Percentiles rank a stretch among this genome's conserved stretches.
Evolutionary conservation across 2,329 filamentous ascomycete species (phyloP).

Genomic region (Scolecobasidium constrictum): DNA sequence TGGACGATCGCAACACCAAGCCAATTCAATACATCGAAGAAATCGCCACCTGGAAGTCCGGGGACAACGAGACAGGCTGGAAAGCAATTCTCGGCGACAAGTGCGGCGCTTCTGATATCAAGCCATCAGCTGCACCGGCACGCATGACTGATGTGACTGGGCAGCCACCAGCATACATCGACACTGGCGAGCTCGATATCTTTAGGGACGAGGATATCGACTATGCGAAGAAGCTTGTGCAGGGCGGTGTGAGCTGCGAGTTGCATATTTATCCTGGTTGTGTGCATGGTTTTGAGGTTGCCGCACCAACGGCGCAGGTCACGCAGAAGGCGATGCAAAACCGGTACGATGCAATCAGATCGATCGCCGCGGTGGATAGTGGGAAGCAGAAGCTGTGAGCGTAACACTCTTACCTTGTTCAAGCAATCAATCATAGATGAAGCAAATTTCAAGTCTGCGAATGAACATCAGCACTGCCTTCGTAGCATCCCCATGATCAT

Average conservation of each 20-base stretch:
- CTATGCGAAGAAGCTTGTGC: slow-evolving; percentile 20
- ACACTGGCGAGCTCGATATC: slow-evolving; percentile 32
- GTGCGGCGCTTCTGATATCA: slow-evolving; percentile 22
- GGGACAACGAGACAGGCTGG: slow-evolving; percentile 33
- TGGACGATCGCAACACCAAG: slow-evolving; percentile 32
- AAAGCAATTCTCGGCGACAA: slow-evolving; percentile 27
- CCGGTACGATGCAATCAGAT: slow-evolving; percentile 3
- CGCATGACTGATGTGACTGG: slow-evolving; percentile 21
- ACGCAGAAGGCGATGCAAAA: slow-evolving; percentile 3
- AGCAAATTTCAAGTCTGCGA: no score
- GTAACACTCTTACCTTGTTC: background rate
- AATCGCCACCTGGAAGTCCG: slow-evolving; percentile 25
- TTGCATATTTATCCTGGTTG: slow-evolving; percentile 8
- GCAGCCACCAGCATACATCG: slow-evolving; percentile 34
- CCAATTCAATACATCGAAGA: slow-evolving; percentile 23
- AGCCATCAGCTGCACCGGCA: slow-evolving; percentile 26
- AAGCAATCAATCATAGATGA: background rate
- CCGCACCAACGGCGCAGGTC: slow-evolving; percentile 1
- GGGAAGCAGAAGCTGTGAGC: background rate
- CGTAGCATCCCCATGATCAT: no score
- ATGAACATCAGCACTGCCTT: no score
- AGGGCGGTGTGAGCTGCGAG: slow-evolving; percentile 5
- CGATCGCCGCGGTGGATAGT: slow-evolving; percentile 2
- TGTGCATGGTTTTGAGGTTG: slow-evolving; percentile 3
- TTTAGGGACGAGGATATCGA: slow-evolving; percentile 32